Base-by-base conservation (phyloP, 768 basidiomycete species). In the Suillus hirtellus region DNA sequence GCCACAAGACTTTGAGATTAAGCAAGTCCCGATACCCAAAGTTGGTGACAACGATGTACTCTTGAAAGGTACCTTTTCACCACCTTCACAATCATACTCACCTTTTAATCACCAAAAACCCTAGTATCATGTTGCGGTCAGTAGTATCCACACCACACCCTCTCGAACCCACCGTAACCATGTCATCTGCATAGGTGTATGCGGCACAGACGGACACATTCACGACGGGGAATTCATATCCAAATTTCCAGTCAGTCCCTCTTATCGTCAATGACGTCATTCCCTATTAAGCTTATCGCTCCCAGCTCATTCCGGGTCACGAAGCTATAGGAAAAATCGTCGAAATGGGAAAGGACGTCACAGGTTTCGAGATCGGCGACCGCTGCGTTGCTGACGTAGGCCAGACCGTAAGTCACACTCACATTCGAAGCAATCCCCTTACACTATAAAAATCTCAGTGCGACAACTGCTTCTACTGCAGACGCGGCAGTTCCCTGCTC, bases 301-400 rank as follows among this genome's bases (percentile, higher is more conserved):
- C 24, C 65, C 67, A 88, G 83, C 80, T 92, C 47, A 88, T 91
- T 63, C 89, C 90, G 12, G 87, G 89, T 2, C 89, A 91, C 66
- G 89, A 90, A 76, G 84, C 84, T 46, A 86, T 96, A 42, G 94
- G 94, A 5, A 77, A 76, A 10, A 78, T 94, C 60, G 85, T 89
- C 34, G 85, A 88, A 65, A 79, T 91, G 68, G 93, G 94, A 27
- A 89, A 88, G 78, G 84, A 92, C 64, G 93, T 95, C 54, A 84
- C 84, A 65, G 90, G 84, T 5, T 93, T 96, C 69, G 76, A 80
- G 2, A 73, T 86, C 15, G 94, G 94, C 35, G 94, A 95, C 70
- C 87, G 93, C 59, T 88, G 89, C 69, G 94, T 92, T 44, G 91
- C 90, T 31, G 94, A 96, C 74, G 89, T 90, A 44, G 84, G 88